Base-by-base conservation (phyloP, 768 basidiomycete genomes). In the Panaeolus cyanescens region DNA sequence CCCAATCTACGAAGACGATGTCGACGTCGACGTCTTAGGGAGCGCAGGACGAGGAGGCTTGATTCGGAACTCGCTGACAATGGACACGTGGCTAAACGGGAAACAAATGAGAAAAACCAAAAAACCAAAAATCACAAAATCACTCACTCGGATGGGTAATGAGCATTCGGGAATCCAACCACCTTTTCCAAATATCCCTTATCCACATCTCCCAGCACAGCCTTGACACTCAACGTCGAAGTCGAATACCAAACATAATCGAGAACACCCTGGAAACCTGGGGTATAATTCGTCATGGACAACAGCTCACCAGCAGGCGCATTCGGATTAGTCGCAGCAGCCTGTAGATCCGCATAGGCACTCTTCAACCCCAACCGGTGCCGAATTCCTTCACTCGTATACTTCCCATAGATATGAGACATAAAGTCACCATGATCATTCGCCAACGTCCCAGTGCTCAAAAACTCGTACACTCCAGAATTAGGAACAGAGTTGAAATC, bases 61-160 rank as follows among this genome's bases (percentile, higher is more conserved):
- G 62, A 94, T 85, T 60, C 92, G 86, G 80, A 94, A 92, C 73
- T 93, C 88, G 69, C 83, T 77, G 63, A 84, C 79, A 62, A 93
- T 80, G 63, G 85, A 87, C 59, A 94, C 75, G 70, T 94, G 92
- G 71, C 92, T 93, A 68, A 9, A 58, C 54, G 40, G 53, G 36
- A 59, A 5, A 55, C 56, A 37, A 30, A 58, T 31, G 57, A 39
- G 37, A 37, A 50, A 54, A 15, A 34, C 55, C n/a, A 25, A 62
- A 20, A 87, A 91, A 42, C n/a, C 32, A 33, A 31, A 3, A 56
- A 19, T 4, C 5, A 39, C 60, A 56, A 59, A 36, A 53, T 28
- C 15, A 89, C 94, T 71, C 75, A 98, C 95, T 98, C 96, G 61
- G 95, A 96, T 22, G 96, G 95, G 83, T 95, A 97, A 59, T 98